Evolutionary conservation across 345 rosid species (phyloP).

Genomic region (Lepidium africanum): DNA sequence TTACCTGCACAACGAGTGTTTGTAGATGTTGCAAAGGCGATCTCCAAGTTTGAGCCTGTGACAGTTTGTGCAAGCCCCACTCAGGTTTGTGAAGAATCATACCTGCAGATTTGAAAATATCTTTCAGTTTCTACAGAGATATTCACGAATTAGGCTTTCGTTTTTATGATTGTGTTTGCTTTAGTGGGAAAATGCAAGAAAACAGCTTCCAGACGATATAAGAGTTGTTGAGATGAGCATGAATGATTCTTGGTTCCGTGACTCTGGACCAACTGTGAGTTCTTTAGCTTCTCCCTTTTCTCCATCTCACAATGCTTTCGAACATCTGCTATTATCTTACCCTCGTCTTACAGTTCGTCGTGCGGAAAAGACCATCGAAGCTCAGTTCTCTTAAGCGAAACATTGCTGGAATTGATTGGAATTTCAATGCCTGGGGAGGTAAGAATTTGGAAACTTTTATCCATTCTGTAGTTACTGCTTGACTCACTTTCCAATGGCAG

Average conservation of each 20-base stretch:
- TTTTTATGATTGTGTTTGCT: not conserved
- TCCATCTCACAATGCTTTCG: not conserved
- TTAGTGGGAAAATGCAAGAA: constrained; percentile 84
- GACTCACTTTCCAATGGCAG: constrained; percentile 26
- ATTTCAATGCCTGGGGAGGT: constrained; percentile 94
- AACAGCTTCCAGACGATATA: constrained; percentile 57
- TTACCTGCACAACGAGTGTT: constrained; percentile 52
- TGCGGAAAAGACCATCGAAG: constrained; percentile 24
- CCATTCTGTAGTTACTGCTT: not conserved
- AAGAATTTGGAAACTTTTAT: not conserved
- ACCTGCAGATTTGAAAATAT: not conserved
- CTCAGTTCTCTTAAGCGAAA: constrained; percentile 27
- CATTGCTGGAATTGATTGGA: constrained; percentile 90
- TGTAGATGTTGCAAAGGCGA: constrained; percentile 61
- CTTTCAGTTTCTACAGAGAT: not conserved
- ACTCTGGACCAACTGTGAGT: constrained; percentile 91
- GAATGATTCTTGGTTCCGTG: constrained; percentile 97
- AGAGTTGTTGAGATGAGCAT: constrained; percentile 89
- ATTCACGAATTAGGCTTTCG: not conserved
- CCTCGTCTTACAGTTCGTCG: constrained; percentile 47
- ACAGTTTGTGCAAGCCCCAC: constrained; percentile 83
- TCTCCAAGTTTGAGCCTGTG: constrained; percentile 71
- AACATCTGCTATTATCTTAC: not conserved
- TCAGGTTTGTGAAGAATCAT: constrained; percentile 46
- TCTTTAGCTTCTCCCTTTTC: not conserved